Conservation (phyloP, 164 flowering plant genomes). For the Saururus chinensis region DNA sequence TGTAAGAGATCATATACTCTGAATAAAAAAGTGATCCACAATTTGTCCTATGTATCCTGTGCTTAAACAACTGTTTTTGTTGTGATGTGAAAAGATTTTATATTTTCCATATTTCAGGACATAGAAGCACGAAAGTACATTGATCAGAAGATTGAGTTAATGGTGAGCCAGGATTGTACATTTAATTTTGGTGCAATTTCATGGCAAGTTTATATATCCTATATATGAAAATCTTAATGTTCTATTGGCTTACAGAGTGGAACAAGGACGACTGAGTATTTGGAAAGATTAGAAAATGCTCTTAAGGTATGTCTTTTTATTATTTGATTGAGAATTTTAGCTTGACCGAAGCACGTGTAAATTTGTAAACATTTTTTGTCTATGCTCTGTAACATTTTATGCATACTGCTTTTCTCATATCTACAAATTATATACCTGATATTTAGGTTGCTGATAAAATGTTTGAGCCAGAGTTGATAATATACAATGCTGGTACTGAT, state of each 20-base stretch:
- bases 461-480: slow-evolving; percentile 72
- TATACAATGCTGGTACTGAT: slow-evolving; percentile 96
- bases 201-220: background rate
- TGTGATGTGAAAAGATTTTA: background rate
- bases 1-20: slow-evolving; percentile 30
- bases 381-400: background rate
- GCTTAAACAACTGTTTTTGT: background rate
- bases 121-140: slow-evolving; percentile 59
- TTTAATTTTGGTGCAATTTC: background rate
- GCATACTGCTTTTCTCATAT: background rate
- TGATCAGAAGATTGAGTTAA: slow-evolving; percentile 71
- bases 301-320: slow-evolving; percentile 53
- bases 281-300: slow-evolving; percentile 57
- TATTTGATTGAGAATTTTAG: too few species aligned
- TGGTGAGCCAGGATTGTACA: slow-evolving; percentile 24
- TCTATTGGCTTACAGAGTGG: slow-evolving; percentile 50
- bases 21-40: background rate
- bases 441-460: slow-evolving; percentile 46
- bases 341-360: too few species aligned
- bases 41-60: background rate
- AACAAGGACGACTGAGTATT: slow-evolving; percentile 62
- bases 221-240: background rate
- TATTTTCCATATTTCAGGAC: slow-evolving; percentile 36
- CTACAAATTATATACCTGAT: background rate
- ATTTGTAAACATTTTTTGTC: too few species aligned